Evolutionary conservation across 345 rosid species (phyloP), one percentile per base, ranked within the genome.

Genomic region (Lumnitzera racemosa): DNA sequence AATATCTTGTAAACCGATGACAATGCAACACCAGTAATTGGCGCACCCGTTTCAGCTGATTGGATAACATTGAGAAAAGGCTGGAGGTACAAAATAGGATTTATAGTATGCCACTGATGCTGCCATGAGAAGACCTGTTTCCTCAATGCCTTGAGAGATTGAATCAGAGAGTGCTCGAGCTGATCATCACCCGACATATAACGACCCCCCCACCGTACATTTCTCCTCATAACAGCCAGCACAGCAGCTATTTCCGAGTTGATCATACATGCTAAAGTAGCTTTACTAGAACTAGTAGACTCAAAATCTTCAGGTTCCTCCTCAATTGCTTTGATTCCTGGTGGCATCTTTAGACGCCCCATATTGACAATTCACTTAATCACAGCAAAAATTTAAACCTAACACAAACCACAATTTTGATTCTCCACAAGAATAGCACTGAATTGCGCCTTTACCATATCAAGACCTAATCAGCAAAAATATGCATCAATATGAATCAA

Each of bases 201-300:
- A 52, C 88, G 96, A 67, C 90, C 92, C 15, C 95, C 96, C 99
- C 99, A 94, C 65, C 92, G 81, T n/a, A 88, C 92, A 75, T 88
- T 94, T 82, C 96, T 88, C 76, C 99, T 84, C 99, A 94, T 90
- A 52, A 90, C 87, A 9, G 99, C 88, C 81, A 94, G 83, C 41
- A 94, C 99, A 46, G 96, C 95, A 76, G 95, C 87, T 59, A 88
- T 74, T 74, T 94, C 99, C 0, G 92, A 76, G 72, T 88, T 90
- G 59, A 94, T 84, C 83, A 85, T 80, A 76, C 94, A 92, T 24
- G 91, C 86, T 71, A 87, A 59, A 51, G 87, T 76, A 67, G 82
- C 74, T 67, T 78, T 84, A 69, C 72, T 80, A 52, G 95, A 73
- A 62, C 63, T 74, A 56, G 76, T 62, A 65, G 68, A 41, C 57